phyloP scores from a whole-genome alignment of 495 filamentous ascomycete species.

The Achaetomiella virescens region DNA sequence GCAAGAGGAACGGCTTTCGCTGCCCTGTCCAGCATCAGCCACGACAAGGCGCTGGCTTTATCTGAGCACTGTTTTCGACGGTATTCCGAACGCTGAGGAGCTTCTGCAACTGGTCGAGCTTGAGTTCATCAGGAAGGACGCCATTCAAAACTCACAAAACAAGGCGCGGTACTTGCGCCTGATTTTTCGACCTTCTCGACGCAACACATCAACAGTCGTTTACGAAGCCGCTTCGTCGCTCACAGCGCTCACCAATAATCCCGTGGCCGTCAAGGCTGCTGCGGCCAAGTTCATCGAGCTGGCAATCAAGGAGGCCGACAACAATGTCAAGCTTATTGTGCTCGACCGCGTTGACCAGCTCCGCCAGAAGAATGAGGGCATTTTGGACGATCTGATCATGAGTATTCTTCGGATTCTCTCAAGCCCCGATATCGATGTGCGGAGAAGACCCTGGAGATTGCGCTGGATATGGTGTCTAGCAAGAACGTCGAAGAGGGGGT shows the following conservation, averaged over 20 bases:
- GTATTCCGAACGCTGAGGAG: slow-evolving; percentile 90
- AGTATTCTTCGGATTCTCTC: slow-evolving; percentile 94
- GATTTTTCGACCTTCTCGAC: slow-evolving; percentile 95
- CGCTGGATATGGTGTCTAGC: slow-evolving; percentile 95
- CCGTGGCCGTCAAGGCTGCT: slow-evolving; percentile 95
- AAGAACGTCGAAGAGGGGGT: slow-evolving; percentile 99
- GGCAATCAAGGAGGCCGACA: slow-evolving; percentile 93
- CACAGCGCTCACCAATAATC: slow-evolving; percentile 89
- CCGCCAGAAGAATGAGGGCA: slow-evolving; percentile 83
- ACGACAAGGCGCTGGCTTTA: slow-evolving; percentile 89
- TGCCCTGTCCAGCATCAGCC: slow-evolving; percentile 82
- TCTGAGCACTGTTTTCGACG: slow-evolving; percentile 84
- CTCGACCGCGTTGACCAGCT: slow-evolving; percentile 91
- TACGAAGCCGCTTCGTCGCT: slow-evolving; percentile 99
- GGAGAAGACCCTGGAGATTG: slow-evolving; percentile 85
- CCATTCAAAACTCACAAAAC: slow-evolving; percentile 86
- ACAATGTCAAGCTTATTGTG: slow-evolving; percentile 98
- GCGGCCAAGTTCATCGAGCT: slow-evolving; percentile 95
- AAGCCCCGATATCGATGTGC: slow-evolving; percentile 93
- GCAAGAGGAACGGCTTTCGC: slow-evolving; percentile 98
- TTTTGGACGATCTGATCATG: slow-evolving; percentile 95
- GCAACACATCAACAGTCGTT: slow-evolving; percentile 87
- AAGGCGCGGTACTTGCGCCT: slow-evolving; percentile 91
- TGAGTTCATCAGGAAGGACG: slow-evolving; percentile 96
- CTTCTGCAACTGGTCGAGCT: slow-evolving; percentile 87